Evolutionary conservation across 805 yeast species (phyloP).

Genomic region (Huiozyma sinensis): DNA sequence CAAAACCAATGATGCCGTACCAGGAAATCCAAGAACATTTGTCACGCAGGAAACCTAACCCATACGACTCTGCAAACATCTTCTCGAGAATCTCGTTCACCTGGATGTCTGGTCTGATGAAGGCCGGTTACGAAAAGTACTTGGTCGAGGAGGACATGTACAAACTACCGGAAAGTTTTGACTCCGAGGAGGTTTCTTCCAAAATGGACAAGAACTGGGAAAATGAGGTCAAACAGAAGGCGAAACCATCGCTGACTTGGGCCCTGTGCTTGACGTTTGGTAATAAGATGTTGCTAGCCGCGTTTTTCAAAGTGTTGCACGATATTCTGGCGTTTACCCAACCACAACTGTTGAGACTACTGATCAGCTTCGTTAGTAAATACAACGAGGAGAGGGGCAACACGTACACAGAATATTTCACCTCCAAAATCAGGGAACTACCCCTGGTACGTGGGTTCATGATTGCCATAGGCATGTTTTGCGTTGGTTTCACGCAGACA

Average conservation of each 20-base stretch:
- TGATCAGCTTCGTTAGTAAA: constrained; percentile 50
- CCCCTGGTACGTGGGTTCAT: constrained; percentile 68
- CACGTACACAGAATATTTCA: background rate
- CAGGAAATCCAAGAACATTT: constrained; percentile 29
- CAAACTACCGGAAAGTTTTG: constrained; percentile 56
- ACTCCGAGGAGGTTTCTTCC: constrained; percentile 41
- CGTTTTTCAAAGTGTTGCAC: constrained; percentile 58
- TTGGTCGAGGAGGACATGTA: constrained; percentile 62
- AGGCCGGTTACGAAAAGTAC: constrained; percentile 53
- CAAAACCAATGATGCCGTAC: constrained; percentile 32
- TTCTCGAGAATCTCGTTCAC: constrained; percentile 69
- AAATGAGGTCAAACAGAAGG: constrained; percentile 37
- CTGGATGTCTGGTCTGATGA: constrained; percentile 87
- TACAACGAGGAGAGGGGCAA: constrained; percentile 29
- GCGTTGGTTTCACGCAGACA: constrained; percentile 68
- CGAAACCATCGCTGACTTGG: constrained; percentile 38
- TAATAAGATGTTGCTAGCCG: constrained; percentile 55
- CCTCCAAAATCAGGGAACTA: constrained; percentile 21
- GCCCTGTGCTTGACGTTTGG: constrained; percentile 72
- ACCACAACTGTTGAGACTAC: constrained; percentile 65
- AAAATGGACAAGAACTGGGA: constrained; percentile 53
- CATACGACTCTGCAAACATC: constrained; percentile 42
- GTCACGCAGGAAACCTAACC: constrained; percentile 25
- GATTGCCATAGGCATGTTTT: constrained; percentile 67
- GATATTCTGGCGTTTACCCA: constrained; percentile 79